These are phyloP conservation scores for Symbiodinium pilosum DNA, from an alignment of 73 alveolate species.

Conservation along the genomic window DNA sequence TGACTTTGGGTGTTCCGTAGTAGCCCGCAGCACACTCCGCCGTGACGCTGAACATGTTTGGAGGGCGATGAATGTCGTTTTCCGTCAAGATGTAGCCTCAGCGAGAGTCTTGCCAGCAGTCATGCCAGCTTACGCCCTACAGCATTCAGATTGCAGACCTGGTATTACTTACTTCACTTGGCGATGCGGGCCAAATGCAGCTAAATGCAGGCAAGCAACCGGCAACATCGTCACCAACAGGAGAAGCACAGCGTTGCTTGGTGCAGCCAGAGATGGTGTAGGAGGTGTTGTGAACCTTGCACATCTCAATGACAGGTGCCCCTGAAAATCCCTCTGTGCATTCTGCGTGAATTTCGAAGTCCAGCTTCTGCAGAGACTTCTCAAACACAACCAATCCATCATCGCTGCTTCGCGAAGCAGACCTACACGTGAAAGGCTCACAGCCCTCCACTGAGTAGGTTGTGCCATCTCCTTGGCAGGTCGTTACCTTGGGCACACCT, in stretches of 20 bases:
- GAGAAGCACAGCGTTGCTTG: not conserved
- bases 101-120: not conserved
- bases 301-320: not conserved
- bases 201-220: not conserved
- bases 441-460: not conserved
- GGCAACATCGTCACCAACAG: not conserved
- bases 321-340: not conserved
- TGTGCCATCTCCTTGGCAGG: not conserved
- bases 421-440: not conserved
- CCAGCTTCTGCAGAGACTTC: constrained; percentile 3
- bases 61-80: not conserved
- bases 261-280: not conserved
- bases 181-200: too few relatives aligned
- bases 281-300: not conserved
- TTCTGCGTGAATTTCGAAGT: not conserved
- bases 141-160: not conserved
- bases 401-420: not conserved
- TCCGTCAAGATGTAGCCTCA: not conserved
- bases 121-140: not conserved
- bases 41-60: constrained; percentile 9
- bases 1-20: constrained; percentile 13
- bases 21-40: constrained; percentile 3
- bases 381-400: not conserved
- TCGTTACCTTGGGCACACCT: not conserved
- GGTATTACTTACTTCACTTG: too few relatives aligned